A percentile compares a stretch with the other conserved stretches of the same genome.
Conservation (phyloP, 2,329 filamentous ascomycete genomes). For the Tolypocladium cylindrosporum region DNA sequence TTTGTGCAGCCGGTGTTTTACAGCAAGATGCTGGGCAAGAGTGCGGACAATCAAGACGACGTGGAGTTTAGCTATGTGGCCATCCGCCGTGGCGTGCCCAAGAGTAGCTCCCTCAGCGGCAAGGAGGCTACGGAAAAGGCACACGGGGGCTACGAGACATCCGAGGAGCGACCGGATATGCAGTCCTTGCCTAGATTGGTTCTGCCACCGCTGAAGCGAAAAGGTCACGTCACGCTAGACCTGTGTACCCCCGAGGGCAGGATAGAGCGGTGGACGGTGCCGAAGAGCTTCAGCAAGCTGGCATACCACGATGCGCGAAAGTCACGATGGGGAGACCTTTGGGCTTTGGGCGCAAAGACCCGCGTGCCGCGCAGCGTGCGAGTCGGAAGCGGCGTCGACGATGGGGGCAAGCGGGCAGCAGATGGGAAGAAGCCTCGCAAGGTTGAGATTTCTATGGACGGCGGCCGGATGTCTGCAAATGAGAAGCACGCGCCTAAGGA, state of each 20-base stretch:
- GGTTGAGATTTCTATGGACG: slow-evolving; percentile 24
- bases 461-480: slow-evolving; percentile 24
- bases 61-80: slow-evolving; percentile 84
- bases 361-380: slow-evolving; percentile 52
- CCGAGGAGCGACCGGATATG: slow-evolving; percentile 36
- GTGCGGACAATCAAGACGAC: slow-evolving; percentile 75
- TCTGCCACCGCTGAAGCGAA: slow-evolving; percentile 73
- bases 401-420: slow-evolving; percentile 34
- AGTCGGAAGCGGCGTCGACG: slow-evolving; percentile 41
- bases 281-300: slow-evolving; percentile 66
- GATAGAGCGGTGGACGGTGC: slow-evolving; percentile 90
- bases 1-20: slow-evolving; percentile 78
- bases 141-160: slow-evolving; percentile 60
- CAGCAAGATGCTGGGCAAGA: slow-evolving; percentile 61
- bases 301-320: slow-evolving; percentile 93
- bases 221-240: slow-evolving; percentile 81
- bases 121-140: slow-evolving; percentile 52
- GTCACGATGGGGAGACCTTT: slow-evolving; percentile 82
- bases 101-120: slow-evolving; percentile 30
- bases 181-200: slow-evolving; percentile 70
- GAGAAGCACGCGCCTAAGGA: slow-evolving; percentile 25
- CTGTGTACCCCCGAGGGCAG: slow-evolving; percentile 78
- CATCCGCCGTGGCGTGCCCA: slow-evolving; percentile 61
- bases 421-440: slow-evolving; percentile 28
- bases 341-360: slow-evolving; percentile 91